A percentile compares a stretch with the other conserved stretches of the same genome.
phyloP scores from a whole-genome alignment of 1,284 basidiomycete species.

The Meripilus lineatus region DNA sequence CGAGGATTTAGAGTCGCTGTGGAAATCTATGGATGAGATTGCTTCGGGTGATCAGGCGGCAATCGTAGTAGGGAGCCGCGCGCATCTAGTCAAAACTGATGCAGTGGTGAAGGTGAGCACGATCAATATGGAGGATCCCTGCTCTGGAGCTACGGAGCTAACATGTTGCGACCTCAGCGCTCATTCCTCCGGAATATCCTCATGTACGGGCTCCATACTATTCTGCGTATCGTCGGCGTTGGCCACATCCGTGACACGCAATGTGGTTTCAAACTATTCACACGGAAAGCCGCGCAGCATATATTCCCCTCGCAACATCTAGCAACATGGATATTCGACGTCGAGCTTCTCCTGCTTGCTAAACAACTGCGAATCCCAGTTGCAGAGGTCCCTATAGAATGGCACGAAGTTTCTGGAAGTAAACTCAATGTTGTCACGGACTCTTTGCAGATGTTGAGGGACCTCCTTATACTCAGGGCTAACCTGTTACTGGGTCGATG shows the following conservation, averaged over 20 bases:
- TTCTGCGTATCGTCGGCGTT: conserved; percentile 80
- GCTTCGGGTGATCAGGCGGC: conserved; percentile 45
- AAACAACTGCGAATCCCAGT: conserved; percentile 73
- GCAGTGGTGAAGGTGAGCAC: conserved; percentile 85
- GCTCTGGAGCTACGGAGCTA: conserved; percentile 1
- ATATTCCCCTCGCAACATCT: conserved; percentile 86
- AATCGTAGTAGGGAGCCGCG: conserved; percentile 82
- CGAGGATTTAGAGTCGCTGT: conserved; percentile 71
- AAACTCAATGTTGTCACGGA: conserved; percentile 86
- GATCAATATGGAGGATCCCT: not conserved
- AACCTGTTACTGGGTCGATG: conserved; percentile 79
- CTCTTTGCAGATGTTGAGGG: conserved; percentile 83
- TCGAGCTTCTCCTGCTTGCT: conserved; percentile 89
- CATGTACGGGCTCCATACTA: conserved; percentile 88
- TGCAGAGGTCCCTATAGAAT: conserved; percentile 82
- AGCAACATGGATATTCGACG: conserved; percentile 92
- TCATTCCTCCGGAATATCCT: conserved; percentile 84
- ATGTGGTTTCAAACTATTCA: conserved; percentile 94
- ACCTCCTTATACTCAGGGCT: conserved; percentile 77
- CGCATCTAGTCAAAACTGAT: conserved; percentile 87
- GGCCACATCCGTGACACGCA: conserved; percentile 90
- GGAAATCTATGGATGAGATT: conserved; percentile 66
- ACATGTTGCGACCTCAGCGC: conserved; percentile 45
- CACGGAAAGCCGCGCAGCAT: conserved; percentile 69
- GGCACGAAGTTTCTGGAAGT: conserved; percentile 90